These are phyloP conservation scores for Plasmodium gallinaceum DNA, from an alignment of 169 alveolate species.

Conservation along the genomic window DNA sequence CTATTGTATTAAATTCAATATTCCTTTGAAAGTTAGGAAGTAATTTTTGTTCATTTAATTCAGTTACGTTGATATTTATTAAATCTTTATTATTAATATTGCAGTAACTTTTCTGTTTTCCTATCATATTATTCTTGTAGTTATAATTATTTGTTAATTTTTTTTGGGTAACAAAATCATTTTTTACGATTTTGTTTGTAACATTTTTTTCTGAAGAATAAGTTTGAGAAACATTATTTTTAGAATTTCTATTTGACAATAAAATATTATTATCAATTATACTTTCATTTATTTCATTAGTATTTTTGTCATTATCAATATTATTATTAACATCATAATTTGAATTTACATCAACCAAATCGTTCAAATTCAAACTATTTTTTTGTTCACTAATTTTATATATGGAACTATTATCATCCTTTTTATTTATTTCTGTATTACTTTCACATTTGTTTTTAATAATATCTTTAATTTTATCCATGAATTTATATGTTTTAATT, in stretches of 20 bases:
- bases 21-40: background rate
- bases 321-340: too few species aligned
- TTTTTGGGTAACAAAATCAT: background rate
- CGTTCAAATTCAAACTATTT: background rate
- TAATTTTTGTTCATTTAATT: background rate
- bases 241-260: background rate
- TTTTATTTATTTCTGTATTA: background rate
- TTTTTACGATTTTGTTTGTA: background rate
- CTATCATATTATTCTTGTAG: background rate
- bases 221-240: too few species aligned
- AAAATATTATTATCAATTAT: background rate
- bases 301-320: too few species aligned
- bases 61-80: background rate
- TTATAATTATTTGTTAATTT: background rate
- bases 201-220: too few species aligned
- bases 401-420: background rate
- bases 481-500: constrained; percentile 7
- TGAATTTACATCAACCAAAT: background rate
- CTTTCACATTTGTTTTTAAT: background rate
- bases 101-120: background rate
- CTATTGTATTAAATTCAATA: background rate
- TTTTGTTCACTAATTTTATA: background rate
- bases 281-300: too few species aligned
- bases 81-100: background rate
- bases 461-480: constrained; percentile 20